phyloP scores from a whole-genome alignment of 495 filamentous ascomycete genomes.

The Talaromyces liani region DNA sequence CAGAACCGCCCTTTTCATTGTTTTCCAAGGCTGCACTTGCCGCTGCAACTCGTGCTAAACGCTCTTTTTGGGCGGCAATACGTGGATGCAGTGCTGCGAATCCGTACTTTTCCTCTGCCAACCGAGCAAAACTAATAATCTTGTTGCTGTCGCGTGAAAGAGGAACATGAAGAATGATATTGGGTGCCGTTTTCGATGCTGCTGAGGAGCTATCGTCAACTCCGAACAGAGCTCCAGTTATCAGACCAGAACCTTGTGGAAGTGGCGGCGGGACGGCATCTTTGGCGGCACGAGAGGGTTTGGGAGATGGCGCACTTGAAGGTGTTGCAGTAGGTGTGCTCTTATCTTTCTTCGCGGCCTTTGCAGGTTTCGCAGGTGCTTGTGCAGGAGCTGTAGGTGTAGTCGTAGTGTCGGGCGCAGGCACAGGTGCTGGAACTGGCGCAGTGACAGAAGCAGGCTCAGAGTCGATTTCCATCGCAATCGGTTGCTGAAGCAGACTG shows the following conservation, averaged over 20 bases:
- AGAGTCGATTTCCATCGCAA: constrained; percentile 33
- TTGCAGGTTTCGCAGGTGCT: constrained; percentile 6
- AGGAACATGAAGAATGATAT: constrained; percentile 76
- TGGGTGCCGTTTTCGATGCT: constrained; percentile 57
- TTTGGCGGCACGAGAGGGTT: constrained; percentile 44
- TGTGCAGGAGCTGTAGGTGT: background rate
- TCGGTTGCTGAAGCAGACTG: constrained; percentile 12
- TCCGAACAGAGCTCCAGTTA: constrained; percentile 56
- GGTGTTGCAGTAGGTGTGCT: constrained; percentile 38
- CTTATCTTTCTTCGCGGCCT: constrained; percentile 31
- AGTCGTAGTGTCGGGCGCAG: background rate
- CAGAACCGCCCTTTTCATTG: constrained; percentile 51
- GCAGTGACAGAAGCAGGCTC: constrained; percentile 3
- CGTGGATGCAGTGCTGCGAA: constrained; percentile 90
- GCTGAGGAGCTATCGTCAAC: constrained; percentile 33
- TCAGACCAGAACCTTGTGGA: constrained; percentile 60
- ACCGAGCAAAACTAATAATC: constrained; percentile 88
- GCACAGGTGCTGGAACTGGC: background rate
- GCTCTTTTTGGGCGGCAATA: constrained; percentile 74
- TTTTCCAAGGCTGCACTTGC: constrained; percentile 76
- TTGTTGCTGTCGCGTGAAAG: constrained; percentile 74
- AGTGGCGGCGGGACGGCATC: constrained; percentile 39
- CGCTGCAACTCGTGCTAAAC: constrained; percentile 73
- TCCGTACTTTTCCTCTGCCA: constrained; percentile 89
- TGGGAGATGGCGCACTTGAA: constrained; percentile 54